Percentiles rank a stretch among this genome's conserved stretches.
Evolutionary conservation across 208 protist species (phyloP).

Genomic region (Leishmania turanica): DNA sequence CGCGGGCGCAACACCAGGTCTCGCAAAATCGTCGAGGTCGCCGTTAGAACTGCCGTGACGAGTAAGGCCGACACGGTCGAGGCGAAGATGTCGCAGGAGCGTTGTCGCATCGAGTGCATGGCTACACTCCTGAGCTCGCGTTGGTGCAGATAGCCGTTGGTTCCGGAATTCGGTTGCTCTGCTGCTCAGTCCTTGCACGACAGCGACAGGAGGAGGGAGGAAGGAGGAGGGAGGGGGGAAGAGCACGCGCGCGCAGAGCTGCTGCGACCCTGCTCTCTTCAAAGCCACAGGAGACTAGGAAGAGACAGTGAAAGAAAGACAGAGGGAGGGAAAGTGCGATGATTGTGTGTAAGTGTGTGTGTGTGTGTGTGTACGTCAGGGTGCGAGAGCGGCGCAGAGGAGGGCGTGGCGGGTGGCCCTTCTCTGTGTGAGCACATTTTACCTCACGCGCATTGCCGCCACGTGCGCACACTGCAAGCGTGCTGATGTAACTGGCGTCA

Average conservation of each 20-base stretch:
- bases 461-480: not conserved
- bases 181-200: not conserved
- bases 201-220: not conserved
- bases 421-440: not conserved
- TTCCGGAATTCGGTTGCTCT: not conserved
- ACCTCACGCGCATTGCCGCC: not conserved
- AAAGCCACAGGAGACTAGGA: too few relatives aligned
- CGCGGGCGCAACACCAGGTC: constrained; percentile 17
- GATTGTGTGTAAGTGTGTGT: not conserved
- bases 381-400: too few relatives aligned
- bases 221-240: not conserved
- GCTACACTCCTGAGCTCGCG: not conserved
- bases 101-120: constrained; percentile 58
- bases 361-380: not conserved
- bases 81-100: constrained; percentile 45
- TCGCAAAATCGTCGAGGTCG: constrained; percentile 42
- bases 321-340: not conserved
- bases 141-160: not conserved
- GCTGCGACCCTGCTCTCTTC: too few relatives aligned
- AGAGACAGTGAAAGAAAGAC: not conserved
- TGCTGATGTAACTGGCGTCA: not conserved
- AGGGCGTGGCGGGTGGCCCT: not conserved
- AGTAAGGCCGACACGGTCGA: constrained; percentile 35
- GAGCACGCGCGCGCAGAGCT: too few relatives aligned
- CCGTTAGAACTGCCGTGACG: constrained; percentile 35